Evolutionary conservation across 805 yeast species (phyloP).

Genomic region (Geotrichum ghanense): DNA sequence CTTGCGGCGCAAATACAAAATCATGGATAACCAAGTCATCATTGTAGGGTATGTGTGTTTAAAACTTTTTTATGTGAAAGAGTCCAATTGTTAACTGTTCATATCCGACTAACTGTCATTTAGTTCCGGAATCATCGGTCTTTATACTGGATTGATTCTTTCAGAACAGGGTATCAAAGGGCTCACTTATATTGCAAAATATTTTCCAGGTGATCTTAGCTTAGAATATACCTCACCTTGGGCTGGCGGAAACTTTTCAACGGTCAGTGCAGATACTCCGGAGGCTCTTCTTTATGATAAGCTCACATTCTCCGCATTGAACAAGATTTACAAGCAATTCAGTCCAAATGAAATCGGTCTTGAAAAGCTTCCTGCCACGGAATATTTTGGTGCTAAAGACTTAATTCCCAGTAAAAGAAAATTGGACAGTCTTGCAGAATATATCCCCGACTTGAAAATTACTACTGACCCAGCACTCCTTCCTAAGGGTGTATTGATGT

Average conservation of each 20-base stretch:
- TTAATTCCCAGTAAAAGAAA: slow-evolving; percentile 31
- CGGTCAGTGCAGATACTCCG: slow-evolving; percentile 47
- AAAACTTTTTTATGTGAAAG: too few relatives aligned
- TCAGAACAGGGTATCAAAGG: slow-evolving; percentile 29
- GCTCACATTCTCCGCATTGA: slow-evolving; percentile 42
- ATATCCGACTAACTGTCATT: too few relatives aligned
- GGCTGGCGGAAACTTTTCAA: slow-evolving; percentile 47
- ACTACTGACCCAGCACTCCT: slow-evolving; percentile 27
- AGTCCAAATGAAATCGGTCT: slow-evolving; percentile 45
- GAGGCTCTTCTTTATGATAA: slow-evolving; percentile 42
- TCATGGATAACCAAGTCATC: slow-evolving; percentile 14
- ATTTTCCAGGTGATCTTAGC: slow-evolving; percentile 69
- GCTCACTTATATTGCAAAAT: slow-evolving; percentile 51
- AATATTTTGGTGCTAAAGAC: slow-evolving; percentile 44
- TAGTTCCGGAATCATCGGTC: slow-evolving; percentile 58
- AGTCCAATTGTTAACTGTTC: not conserved
- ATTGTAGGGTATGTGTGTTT: slow-evolving; percentile 13
- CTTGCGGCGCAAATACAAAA: too few relatives aligned
- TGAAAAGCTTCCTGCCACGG: slow-evolving; percentile 40
- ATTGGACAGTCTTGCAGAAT: slow-evolving; percentile 31
- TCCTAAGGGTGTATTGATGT: slow-evolving; percentile 44
- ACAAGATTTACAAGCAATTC: slow-evolving; percentile 32
- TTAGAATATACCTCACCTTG: slow-evolving; percentile 68
- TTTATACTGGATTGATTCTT: slow-evolving; percentile 47
- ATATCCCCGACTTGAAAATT: slow-evolving; percentile 30